These are phyloP conservation scores for Cryptococcus amylolentus DNA, from an alignment of 1,284 basidiomycete species.

Conservation along the genomic window DNA sequence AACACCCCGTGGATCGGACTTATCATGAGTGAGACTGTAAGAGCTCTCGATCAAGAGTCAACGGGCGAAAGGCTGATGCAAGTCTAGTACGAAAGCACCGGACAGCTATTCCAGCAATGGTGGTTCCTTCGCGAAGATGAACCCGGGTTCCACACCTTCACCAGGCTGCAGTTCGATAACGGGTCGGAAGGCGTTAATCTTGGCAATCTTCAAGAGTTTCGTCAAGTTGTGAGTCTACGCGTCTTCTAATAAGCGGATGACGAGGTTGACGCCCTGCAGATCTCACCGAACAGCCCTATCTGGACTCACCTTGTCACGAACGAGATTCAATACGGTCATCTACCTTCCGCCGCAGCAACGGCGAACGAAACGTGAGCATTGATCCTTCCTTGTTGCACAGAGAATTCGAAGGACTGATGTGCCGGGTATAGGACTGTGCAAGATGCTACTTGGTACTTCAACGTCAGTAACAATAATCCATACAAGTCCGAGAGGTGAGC, in stretches of 20 bases:
- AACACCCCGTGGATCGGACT: slow-evolving; percentile 11
- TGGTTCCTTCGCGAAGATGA: slow-evolving; percentile 39
- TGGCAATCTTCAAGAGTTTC: slow-evolving; percentile 25
- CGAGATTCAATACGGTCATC: slow-evolving; percentile 16
- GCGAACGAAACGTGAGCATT: slow-evolving; percentile 1
- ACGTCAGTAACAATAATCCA: slow-evolving; percentile 11
- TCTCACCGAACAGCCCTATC: slow-evolving; percentile 18
- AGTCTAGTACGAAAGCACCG: slow-evolving; percentile 11
- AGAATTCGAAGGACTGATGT: slow-evolving; percentile 6
- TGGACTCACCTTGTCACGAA: slow-evolving; percentile 30
- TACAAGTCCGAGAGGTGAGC: slow-evolving; percentile 10
- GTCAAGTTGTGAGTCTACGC: slow-evolving; percentile 19
- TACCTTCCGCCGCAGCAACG: slow-evolving; percentile 17
- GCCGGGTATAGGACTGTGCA: slow-evolving; percentile 23
- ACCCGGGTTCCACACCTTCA: slow-evolving; percentile 32
- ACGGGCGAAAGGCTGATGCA: neutral
- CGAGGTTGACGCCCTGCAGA: neutral
- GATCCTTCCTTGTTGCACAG: neutral
- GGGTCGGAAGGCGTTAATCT: slow-evolving; percentile 11
- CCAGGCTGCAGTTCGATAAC: slow-evolving; percentile 25
- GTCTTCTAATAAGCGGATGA: slow-evolving; percentile 6
- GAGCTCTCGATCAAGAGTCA: too few species aligned
- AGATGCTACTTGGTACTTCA: slow-evolving; percentile 41
- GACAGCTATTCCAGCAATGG: slow-evolving; percentile 31
- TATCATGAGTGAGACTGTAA: slow-evolving; percentile 13